Evolutionary conservation across 2,329 filamentous ascomycete genomes (phyloP), one percentile per base, ranked within the genome.

Genomic region (Colletotrichum incanum): DNA sequence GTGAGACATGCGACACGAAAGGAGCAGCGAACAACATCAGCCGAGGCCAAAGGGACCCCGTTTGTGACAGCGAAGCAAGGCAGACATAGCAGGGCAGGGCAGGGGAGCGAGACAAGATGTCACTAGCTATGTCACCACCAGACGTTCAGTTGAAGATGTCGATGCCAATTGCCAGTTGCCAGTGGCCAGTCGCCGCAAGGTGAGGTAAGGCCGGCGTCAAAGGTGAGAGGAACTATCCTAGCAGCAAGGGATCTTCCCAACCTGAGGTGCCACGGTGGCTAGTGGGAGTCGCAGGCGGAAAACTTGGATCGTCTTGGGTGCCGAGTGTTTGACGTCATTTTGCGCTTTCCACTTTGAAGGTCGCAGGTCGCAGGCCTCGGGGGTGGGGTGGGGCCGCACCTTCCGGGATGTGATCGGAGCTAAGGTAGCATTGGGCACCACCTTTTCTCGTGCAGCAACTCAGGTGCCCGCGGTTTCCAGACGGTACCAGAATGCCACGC

Each of bases 261-360:
- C 31, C 31, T 34, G 31, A 8, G 31, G n/a, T 63, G 60, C 60
- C 45, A 49, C 16, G 47, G 8, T 65, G 49, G 59, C 59, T 62
- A 12, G 43, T 59, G 37, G 28, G 18, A 14, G 18, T 23, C 9
- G 11, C 12, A 12, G 39, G 41, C 41, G 18, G 20, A n/a, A 54
- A 34, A 11, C 26, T 12, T n/a, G 18, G 34, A 43, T 23, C 23
- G 23, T 26, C 28, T 11, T 14, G 39, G 26, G 28, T 61, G 28
- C 43, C 59, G 59, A 50, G 59, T 6, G 6, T 34, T 45, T 72
- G 70, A 72, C 70, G 70, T 72, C 70, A 72, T 11, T 69, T 26
- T 56, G 63, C 55, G 63, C 68, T 49, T 23, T n/a, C 5, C 43
- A 20, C n/a, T 37, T 37, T 8, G 34, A 8, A 34, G 31, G 50